Evolutionary conservation across 495 filamentous ascomycete genomes (phyloP), one percentile per base, ranked within the genome.

Genomic region (Lasiosphaeriaceae sp.): DNA sequence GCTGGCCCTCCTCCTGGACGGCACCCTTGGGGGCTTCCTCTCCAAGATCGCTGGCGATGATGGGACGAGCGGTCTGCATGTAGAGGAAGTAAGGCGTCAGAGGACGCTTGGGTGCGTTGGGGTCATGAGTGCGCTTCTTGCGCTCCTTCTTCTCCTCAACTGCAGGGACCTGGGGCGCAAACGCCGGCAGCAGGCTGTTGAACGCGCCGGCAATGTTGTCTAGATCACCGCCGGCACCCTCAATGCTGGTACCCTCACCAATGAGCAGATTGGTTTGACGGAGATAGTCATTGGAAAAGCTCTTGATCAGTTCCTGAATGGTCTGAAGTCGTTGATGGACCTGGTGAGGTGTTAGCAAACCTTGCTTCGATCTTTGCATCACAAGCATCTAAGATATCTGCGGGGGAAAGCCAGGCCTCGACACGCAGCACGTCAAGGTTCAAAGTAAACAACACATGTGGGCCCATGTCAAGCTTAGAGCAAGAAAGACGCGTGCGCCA

Each of bases 51-150:
- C 74, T 77, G 22, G 85, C 85, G 59, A 97, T 92, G 65, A 83
- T 82, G 19, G 80, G 72, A 24, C 94, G 88, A 45, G 90, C 91
- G 34, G 84, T 84, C 63, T 94, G 85, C 78, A 94, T 90, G 76
- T 89, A 97, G 34, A 97, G 76, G 77, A 98, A 96, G 74, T 91
- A 97, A 0, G 94, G 91, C 17, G 94, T 97, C 59, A 96, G 69
- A 20, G 94, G 90, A 17, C 92, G 83, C 81, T 96, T 96, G 50
- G 94, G 94, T 12, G 92, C 90, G 68, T 96, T 95, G 56, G 93
- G 93, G 70, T 98, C 95, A 61, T 86, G 88, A 43, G 81, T 84
- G 57, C 89, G 86, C 83, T 92, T 94, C 77, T 90, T 89, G 69
- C 90, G 89, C 78, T 89, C 89, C 78, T 87, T 90, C 74, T 86